Percentiles rank a stretch among this genome's conserved stretches.
phyloP scores from a whole-genome alignment of 306 rosid genomes.

The Sicyos edulis region DNA sequence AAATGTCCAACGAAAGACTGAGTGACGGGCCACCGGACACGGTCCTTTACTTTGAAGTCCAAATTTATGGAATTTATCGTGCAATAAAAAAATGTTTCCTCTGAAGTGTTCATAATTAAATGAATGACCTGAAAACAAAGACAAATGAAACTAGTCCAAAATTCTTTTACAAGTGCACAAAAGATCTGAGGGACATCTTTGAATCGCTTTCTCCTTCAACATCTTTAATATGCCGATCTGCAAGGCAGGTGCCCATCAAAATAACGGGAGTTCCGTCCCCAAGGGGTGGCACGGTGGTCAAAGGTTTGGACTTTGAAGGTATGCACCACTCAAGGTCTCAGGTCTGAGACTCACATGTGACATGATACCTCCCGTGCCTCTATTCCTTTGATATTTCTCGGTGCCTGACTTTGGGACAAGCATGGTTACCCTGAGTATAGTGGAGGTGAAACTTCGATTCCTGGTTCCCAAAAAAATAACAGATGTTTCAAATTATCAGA shows the following conservation, averaged over 20 bases:
- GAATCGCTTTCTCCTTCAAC: too few species aligned
- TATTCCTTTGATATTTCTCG: too few species aligned
- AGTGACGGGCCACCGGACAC: slow-evolving; percentile 91
- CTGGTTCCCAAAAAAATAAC: too few species aligned
- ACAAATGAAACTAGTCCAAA: neutral
- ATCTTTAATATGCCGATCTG: neutral
- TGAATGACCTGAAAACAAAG: slow-evolving; percentile 57
- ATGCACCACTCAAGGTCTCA: too few species aligned
- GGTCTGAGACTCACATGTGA: too few species aligned
- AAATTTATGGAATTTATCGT: slow-evolving; percentile 37
- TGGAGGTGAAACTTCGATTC: too few species aligned
- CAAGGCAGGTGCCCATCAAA: neutral
- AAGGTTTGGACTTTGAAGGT: too few species aligned
- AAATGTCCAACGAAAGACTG: neutral
- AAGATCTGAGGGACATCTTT: neutral
- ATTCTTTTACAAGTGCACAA: neutral
- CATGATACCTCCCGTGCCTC: too few species aligned
- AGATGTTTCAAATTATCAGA: neutral
- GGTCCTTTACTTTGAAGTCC: slow-evolving; percentile 79
- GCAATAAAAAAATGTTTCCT: slow-evolving; percentile 28
- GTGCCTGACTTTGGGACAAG: too few species aligned
- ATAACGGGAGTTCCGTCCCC: too few species aligned
- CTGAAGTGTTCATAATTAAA: slow-evolving; percentile 64
- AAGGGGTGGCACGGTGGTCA: too few species aligned
- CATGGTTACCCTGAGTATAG: too few species aligned